Percentiles rank a stretch among this genome's conserved stretches.
These are phyloP conservation scores for Tricholoma flavovirens DNA, from an alignment of 768 basidiomycete genomes.

Conservation along the genomic window DNA sequence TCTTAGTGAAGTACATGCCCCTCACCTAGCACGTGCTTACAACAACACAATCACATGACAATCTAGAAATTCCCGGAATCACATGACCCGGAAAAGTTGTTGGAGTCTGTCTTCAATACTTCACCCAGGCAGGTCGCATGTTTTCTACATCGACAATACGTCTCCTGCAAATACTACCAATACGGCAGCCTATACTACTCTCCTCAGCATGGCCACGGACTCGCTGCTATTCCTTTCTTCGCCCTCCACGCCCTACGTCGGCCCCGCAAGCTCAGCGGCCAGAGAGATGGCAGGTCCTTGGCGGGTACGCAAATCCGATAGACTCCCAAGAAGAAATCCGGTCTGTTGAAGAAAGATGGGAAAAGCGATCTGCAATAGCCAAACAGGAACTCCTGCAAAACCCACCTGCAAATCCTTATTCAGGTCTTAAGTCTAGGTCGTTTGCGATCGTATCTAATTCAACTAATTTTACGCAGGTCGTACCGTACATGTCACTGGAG, in stretches of 20 bases:
- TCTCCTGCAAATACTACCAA: not conserved
- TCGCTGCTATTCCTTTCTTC: not conserved
- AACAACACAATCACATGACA: no score
- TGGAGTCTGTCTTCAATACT: no score
- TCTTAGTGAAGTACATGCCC: no score
- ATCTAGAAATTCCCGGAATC: no score
- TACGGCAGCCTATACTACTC: not conserved
- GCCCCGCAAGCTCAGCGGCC: not conserved
- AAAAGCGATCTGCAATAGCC: constrained; percentile 20
- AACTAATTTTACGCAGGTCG: constrained; percentile 43
- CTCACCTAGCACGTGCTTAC: no score
- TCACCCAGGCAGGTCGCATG: no score
- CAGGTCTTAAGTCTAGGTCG: constrained; percentile 28
- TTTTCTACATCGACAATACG: not conserved
- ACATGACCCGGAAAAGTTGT: no score
- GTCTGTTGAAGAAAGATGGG: constrained; percentile 35
- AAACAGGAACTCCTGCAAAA: constrained; percentile 16
- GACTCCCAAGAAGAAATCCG: not conserved
- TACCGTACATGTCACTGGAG: constrained; percentile 40
- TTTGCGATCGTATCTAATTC: not conserved
- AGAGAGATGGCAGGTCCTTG: not conserved
- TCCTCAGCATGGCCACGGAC: not conserved
- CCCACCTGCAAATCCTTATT: constrained; percentile 46
- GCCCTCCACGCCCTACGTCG: not conserved
- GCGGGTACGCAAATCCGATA: not conserved